Evolutionary conservation across 176 grass and related monocot genomes (phyloP), one percentile per base, ranked within the genome.

Genomic region (Chloris gayana): DNA sequence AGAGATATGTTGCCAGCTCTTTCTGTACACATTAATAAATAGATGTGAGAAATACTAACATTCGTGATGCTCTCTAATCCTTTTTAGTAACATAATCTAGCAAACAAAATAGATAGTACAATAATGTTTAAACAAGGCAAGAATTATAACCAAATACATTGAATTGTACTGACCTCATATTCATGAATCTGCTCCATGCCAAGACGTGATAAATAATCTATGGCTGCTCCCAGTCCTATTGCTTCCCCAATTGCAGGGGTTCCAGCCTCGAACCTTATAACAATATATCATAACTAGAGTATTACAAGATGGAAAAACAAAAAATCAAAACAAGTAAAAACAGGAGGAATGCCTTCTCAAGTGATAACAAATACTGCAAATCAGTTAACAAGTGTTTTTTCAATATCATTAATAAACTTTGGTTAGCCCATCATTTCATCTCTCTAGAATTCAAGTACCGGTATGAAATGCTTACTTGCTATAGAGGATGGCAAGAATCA

Each of bases 181-280:
- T 93, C 84, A 86, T 95, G 82, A 76, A 98, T 98, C 73, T 25
- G 87, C 33, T 92, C 80, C 90, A 98, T 98, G 80, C 90, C 92
- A 61, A 93, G 84, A 34, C 84, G 34, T 77, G 86, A 91, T 47
- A 95, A 70, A 85, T 98, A 98, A 83, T 94, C 92, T 78, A 95
- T 87, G 69, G 95, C 92, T 38, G 88, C 90, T 45, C 88, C 95
- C 67, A 98, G 67, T 67, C 90, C 92, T 83, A 98, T 87, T 67
- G 90, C 95, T 91, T 95, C 95, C 44, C 84, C 92, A 73, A 98
- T 98, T 69, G 95, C 90, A 76, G 92, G 92, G 81, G 95, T 95
- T 85, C 90, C 95, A 87, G 95, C 95, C 50, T 98, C 95, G 83
- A 98, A 94, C 85, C 88, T 98, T 78, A 78, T 25, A 22, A 54